Evolutionary conservation across 2,329 filamentous ascomycete genomes (phyloP), one percentile per base, ranked within the genome.

Genomic region (Trichophyton rubrum): DNA sequence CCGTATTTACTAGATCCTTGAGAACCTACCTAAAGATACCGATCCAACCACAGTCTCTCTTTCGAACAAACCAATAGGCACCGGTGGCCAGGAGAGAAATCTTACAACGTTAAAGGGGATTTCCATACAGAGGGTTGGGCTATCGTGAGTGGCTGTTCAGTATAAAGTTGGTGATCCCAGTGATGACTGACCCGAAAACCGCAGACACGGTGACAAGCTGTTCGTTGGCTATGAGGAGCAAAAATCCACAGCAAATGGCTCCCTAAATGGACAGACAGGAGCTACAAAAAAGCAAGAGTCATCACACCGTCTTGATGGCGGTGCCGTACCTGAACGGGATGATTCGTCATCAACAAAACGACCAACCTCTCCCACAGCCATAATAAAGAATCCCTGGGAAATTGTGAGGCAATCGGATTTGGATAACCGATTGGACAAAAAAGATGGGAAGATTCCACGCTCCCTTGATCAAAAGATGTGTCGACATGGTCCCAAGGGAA

Each of bases 401-500:
- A 83, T 87, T 7, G 87, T 97, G 15, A 85, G 85, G 69, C 93
- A 99, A 75, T 95, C 91, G 1, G 79, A 85, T 1, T 80, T 99
- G 8, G 95, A 99, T 71, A 86, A 99, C 70, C 79, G 82, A 60
- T 77, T 99, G 70, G 93, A 99, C 74, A 89, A 84, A 75, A 82
- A 86, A 66, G 87, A 93, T 79, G 93, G 93, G 66, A 99, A 96
- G 77, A 96, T 96, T 58, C 78, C 84, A 20, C 81, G 91, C 64
- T 82, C 82, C 63, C 81, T 81, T 62, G 89, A 95, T 71, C 72
- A 76, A 62, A 89, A 88, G 71, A 93, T 99, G 90, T 99, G 93
- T 77, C 86, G 89, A 64, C 93, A 99, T 72, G 92, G 92, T 1
- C 86, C 88, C 58, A 97, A 96, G 75, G 93, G 93, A 72, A 99